These are phyloP conservation scores for Lasiodiplodia sp. DNA, from an alignment of 2,329 filamentous ascomycete genomes.

Conservation along the genomic window DNA sequence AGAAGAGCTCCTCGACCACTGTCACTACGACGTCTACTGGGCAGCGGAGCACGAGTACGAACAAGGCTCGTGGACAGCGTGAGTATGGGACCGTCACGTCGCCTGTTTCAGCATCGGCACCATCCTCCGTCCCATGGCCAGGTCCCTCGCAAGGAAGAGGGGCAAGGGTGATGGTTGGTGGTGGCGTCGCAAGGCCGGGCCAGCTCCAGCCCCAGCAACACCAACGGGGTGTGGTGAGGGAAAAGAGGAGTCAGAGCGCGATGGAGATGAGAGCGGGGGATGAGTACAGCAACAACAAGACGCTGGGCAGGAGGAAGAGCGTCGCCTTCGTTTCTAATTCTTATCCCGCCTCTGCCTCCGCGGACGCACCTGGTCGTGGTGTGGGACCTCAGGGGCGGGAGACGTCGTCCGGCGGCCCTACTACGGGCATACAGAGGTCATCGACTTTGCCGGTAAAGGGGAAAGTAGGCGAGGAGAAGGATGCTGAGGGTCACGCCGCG, in stretches of 20 bases:
- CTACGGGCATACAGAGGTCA: background rate
- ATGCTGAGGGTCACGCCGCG: background rate
- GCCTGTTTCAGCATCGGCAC: background rate
- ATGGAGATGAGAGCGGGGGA: background rate
- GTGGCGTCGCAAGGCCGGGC: background rate
- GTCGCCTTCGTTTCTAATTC: background rate
- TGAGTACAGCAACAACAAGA: background rate
- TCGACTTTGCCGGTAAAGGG: background rate
- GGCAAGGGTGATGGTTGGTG: background rate
- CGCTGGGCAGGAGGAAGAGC: conserved; percentile 4
- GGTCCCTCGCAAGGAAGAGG: background rate
- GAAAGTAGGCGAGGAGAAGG: background rate
- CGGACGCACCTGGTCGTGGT: background rate
- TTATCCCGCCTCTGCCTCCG: background rate
- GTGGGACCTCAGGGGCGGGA: background rate
- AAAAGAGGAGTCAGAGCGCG: background rate
- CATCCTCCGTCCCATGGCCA: background rate
- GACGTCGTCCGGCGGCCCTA: background rate
- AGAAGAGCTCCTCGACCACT: background rate
- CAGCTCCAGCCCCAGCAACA: background rate
- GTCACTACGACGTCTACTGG: too few relatives aligned
- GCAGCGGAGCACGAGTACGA: background rate
- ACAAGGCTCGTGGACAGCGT: background rate
- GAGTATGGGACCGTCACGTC: background rate
- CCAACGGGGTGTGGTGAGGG: background rate